Percentiles rank a stretch among this genome's conserved stretches.
Evolutionary conservation across 1,284 basidiomycete species (phyloP).

Genomic region (Puccinia triticina): DNA sequence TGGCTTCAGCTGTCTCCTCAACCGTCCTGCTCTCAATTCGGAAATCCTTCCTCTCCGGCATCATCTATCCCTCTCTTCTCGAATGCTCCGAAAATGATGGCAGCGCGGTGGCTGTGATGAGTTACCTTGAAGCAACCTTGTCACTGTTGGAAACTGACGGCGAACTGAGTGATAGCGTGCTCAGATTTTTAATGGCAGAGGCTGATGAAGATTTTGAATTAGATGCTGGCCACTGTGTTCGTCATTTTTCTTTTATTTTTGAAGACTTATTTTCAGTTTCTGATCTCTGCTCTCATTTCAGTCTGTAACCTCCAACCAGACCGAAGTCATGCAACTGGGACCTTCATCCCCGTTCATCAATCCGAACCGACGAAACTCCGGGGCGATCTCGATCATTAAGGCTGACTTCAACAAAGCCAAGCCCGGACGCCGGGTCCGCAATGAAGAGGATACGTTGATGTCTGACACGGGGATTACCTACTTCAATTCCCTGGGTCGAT

Average conservation of each 20-base stretch:
- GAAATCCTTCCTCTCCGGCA: slow-evolving; percentile 86
- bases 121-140: slow-evolving; percentile 89
- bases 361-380: slow-evolving; percentile 71
- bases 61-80: slow-evolving; percentile 87
- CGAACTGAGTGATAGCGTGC: slow-evolving; percentile 70
- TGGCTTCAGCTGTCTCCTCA: slow-evolving; percentile 56
- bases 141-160: slow-evolving; percentile 72
- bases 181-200: slow-evolving; percentile 78
- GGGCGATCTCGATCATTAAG: slow-evolving; percentile 79
- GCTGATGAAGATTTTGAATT: slow-evolving; percentile 70
- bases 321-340: slow-evolving; percentile 16
- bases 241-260: slow-evolving; percentile 58
- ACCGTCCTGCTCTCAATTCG: slow-evolving; percentile 80
- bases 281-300: not conserved
- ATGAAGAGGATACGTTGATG: slow-evolving; percentile 63
- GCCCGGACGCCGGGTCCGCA: not conserved
- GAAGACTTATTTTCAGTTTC: no score
- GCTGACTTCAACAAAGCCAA: slow-evolving; percentile 63
- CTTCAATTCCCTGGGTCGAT: slow-evolving; percentile 80
- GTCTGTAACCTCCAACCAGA: not conserved
- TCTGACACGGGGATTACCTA: slow-evolving; percentile 69
- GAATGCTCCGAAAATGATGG: slow-evolving; percentile 91
- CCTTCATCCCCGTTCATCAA: slow-evolving; percentile 22
- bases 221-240: slow-evolving; percentile 53
- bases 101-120: slow-evolving; percentile 92